phyloP scores from a whole-genome alignment of 2,329 filamentous ascomycete genomes.

The Arachnopeziza araneosa region DNA sequence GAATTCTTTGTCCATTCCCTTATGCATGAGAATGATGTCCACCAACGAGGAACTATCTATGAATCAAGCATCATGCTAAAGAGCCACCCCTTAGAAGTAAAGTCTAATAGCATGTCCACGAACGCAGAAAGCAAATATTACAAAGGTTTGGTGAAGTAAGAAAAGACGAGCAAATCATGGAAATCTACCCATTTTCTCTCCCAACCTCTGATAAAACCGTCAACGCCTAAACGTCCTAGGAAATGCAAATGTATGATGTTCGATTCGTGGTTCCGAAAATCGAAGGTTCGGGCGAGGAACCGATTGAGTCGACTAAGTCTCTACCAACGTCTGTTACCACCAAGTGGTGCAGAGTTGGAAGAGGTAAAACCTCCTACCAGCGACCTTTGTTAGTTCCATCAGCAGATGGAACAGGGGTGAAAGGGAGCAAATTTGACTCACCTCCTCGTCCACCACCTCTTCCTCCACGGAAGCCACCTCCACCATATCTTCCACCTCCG shows the following conservation, averaged over 20 bases:
- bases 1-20: neutral
- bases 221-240: conserved; percentile 30
- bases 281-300: conserved; percentile 14
- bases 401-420: conserved; percentile 28
- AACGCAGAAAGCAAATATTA: conserved; percentile 20
- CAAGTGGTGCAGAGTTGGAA: conserved; percentile 53
- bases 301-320: conserved; percentile 17
- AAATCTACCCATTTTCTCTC: conserved; percentile 21
- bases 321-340: conserved; percentile 52
- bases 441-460: conserved; percentile 44
- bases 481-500: conserved; percentile 26
- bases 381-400: conserved; percentile 34
- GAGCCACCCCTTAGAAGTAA: conserved; percentile 8
- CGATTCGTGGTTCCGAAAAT: conserved; percentile 9
- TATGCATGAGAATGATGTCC: conserved; percentile 1
- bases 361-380: conserved; percentile 45
- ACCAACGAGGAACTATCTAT: conserved; percentile 8
- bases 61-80: conserved; percentile 6
- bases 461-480: conserved; percentile 60
- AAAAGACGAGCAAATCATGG: conserved; percentile 18
- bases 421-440: conserved; percentile 22
- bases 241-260: conserved; percentile 19
- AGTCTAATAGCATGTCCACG: conserved; percentile 17
- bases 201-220: conserved; percentile 14
- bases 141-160: conserved; percentile 13